Evolutionary conservation across 306 rosid species (phyloP), one percentile per base, ranked within the genome.

Genomic region (Comarum palustre): DNA sequence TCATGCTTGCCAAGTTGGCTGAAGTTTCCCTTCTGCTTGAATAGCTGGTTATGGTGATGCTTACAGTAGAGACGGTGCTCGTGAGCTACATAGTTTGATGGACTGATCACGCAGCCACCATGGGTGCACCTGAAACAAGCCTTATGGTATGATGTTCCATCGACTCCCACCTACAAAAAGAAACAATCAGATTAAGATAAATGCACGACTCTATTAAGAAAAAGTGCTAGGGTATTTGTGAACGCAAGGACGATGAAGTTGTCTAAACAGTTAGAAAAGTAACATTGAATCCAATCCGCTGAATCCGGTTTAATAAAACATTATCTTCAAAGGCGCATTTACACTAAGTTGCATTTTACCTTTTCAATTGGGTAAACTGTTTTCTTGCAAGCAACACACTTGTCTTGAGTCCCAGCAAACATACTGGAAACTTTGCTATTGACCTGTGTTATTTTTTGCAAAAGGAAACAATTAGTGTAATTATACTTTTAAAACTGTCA

Each of bases 291-390:
- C 19, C 66, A 31, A 60, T 16, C 66, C 36, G 6, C 2, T 11
- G 42, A 31, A 60, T 16, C 66, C 36, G 6, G 7, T 11, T 57
- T 24, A 13, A 57, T 12, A 67, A 6, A 29, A 66, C 12, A n/a
- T 34, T 25, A 15, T 61, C 48, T 42, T 50, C 12, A 7, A 69
- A 72, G 43, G 27, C 43, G 17, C 55, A 58, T 41, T 29, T 0
- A 19, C 2, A 13, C 6, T 58, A 31, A 66, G 58, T 27, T 64
- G n/a, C 39, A 57, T 25, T 7, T 58, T 81, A 90, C 99, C 97
- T 88, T 91, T 83, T 94, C 99, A 78, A 89, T 89, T 42, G 96
- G 99, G 79, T 91, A 94, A 68, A 91, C 96, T 32, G 95, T 94
- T 80, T 84, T 91, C 66, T 83, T 76, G 92, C 99, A 94, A 61